Evolutionary conservation across 305 asterid species (phyloP).

Genomic region (Nicotiana rustica): DNA sequence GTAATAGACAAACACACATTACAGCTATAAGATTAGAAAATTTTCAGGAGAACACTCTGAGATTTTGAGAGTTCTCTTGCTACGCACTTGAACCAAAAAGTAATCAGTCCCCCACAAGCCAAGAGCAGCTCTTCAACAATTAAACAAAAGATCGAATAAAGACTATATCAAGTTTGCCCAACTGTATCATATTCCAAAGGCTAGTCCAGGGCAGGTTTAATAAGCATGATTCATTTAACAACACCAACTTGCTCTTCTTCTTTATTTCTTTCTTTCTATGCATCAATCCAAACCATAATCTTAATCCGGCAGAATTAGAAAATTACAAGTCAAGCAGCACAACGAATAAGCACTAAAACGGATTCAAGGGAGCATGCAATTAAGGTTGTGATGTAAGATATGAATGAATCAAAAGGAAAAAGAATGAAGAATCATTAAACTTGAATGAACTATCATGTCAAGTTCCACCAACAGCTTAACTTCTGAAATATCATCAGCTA

Average conservation of each 20-base stretch:
- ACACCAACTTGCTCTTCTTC: background rate
- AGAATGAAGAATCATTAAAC: background rate
- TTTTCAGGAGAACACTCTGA: background rate
- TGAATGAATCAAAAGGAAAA: conserved; percentile 1
- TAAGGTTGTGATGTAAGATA: background rate
- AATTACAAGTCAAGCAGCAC: background rate
- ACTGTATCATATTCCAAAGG: background rate
- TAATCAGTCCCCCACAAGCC: conserved; percentile 9
- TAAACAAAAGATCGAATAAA: background rate
- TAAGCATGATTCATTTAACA: background rate
- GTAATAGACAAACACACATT: background rate
- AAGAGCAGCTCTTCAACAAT: background rate
- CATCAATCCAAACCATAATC: background rate
- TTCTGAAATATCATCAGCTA: conserved; percentile 24
- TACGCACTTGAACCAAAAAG: background rate
- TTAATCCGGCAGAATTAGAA: background rate
- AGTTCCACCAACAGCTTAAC: conserved; percentile 27
- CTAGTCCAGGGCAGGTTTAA: background rate
- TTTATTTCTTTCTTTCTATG: background rate
- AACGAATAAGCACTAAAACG: background rate
- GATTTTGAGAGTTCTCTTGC: background rate
- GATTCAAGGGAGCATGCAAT: background rate
- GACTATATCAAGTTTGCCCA: background rate
- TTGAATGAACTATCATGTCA: conserved; percentile 25
- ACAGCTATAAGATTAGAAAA: background rate